Conservation (phyloP, 305 asterid species). For the Caryopteris hybrid region DNA sequence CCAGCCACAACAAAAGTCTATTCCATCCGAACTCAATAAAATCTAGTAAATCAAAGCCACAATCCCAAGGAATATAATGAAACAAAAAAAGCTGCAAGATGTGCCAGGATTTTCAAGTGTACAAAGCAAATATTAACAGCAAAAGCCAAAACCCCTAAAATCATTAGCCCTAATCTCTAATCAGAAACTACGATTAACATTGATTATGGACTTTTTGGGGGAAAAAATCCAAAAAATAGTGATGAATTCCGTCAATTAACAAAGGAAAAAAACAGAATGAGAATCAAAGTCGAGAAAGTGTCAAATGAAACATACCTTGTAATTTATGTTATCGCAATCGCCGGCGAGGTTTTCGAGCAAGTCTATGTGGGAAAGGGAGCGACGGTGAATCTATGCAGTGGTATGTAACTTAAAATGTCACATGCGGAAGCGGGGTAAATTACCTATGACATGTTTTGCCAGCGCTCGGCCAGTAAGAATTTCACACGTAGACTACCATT, state of each 20-base stretch:
- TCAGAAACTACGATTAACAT: slow-evolving; percentile 4
- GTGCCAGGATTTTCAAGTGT: neutral
- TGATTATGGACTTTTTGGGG: neutral
- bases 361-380: slow-evolving; percentile 7
- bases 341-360: slow-evolving; percentile 19
- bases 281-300: neutral
- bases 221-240: neutral
- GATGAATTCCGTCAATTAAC: neutral
- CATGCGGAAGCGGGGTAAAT: neutral
- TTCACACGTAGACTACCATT: slow-evolving; percentile 3
- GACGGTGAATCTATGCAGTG: slow-evolving; percentile 14
- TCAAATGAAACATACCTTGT: slow-evolving; percentile 18
- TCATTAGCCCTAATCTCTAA: slow-evolving; percentile 4
- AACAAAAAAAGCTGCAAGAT: neutral
- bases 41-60: neutral
- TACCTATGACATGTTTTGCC: slow-evolving; percentile 27
- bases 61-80: neutral
- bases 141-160: slow-evolving; percentile 4
- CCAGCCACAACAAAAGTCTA: neutral
- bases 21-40: slow-evolving; percentile 9
- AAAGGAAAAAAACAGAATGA: neutral
- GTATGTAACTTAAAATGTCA: neutral
- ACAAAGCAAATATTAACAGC: neutral
- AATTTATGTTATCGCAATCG: neutral
- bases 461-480: slow-evolving; percentile 9